Evolutionary conservation across 805 yeast species (phyloP), one percentile per base, ranked within the genome.

Genomic region (Yamadazyma kitorensis): DNA sequence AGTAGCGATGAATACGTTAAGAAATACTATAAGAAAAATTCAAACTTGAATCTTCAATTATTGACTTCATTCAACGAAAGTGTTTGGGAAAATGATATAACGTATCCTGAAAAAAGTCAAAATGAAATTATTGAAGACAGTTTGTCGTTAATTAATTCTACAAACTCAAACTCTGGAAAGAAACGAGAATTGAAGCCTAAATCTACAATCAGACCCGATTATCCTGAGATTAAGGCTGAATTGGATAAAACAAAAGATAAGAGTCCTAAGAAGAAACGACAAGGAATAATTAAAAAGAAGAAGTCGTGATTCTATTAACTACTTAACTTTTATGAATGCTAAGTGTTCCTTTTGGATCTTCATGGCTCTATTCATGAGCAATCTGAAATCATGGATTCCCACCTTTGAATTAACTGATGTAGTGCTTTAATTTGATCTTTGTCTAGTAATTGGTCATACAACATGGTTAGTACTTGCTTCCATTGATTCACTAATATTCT

Each of bases 401-500:
- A 70, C 36, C 71, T 44, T 11, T 54, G 39, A 3, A 56, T 42
- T 4, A 63, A 42, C 20, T 33, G 33, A 5, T 47, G 47, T 19
- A 76, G 47, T 5, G 68, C 61, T 8, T 41, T 32, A 16, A 49
- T 43, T 35, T 59, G 61, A 17, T 40, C 28, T 15, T 43, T 49
- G 32, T 50, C 50, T 55, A 60, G 48, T 26, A 48, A 55, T 9
- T 36, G 45, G n/a, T 30, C 29, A 44, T 78, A 80, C 6, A 80
- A 48, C 1, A 59, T 58, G 2, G 47, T 41, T 27, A 81, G 52
- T 0, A 74, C 58, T 2, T 57, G 52, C 2, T 54, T 39, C 89
- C 89, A 83, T 46, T 76, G 75, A 2, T 55, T 57, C 4, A 67
- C 3, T 10, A 41, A 32, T 44, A 50, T n/a, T n/a, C 8, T 12